Base-by-base conservation (phyloP, 208 protist species). In the Phytomonas francai region DNA sequence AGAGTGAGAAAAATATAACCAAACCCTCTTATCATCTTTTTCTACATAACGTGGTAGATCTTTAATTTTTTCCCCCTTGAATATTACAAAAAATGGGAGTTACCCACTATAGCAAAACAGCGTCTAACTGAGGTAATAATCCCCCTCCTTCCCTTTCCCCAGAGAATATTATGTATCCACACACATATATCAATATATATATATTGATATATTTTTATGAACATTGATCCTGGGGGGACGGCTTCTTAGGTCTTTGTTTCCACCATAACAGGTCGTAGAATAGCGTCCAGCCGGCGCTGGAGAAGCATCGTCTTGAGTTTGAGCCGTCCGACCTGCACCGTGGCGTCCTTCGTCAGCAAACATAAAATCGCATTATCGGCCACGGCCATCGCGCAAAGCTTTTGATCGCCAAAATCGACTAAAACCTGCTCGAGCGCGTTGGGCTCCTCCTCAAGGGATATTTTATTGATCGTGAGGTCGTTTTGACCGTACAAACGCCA, bases 251-350 rank as follows among this genome's bases (percentile, higher is more conserved):
- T 39, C 34, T 9, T 39, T 39, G 71, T 77, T 51, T 73, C 62
- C 2, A 66, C 66, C 67, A 91, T 76, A 5, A 87, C 78, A 28
- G 83, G 79, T 22, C 82, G 81, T 59, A 94, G 69, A 14, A 87
- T 58, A 0, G 45, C n/a, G 62, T 92, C 85, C 0, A 96, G 74
- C 45, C 60, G 74, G 14, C 78, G 73, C 68, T 93, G 87, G 64
- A 96, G 65, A 0, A 80, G 72, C 5, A 84, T 81, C 16, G 90
- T 88, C 62, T 88, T 88, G 42, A 96, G 71, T 68, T 96, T 96
- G 36, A 96, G 68, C 54, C 85, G 57, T 0, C 90, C 90, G 59
- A 91, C 83, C 61, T 88, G 80, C 28, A 95, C 64, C 0, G 65
- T 19, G 0, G 77, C 32, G 36, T 63, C 67, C 0, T 57, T 49